Base-by-base conservation (phyloP, 2,329 filamentous ascomycete genomes). In the Coniella vitis region DNA sequence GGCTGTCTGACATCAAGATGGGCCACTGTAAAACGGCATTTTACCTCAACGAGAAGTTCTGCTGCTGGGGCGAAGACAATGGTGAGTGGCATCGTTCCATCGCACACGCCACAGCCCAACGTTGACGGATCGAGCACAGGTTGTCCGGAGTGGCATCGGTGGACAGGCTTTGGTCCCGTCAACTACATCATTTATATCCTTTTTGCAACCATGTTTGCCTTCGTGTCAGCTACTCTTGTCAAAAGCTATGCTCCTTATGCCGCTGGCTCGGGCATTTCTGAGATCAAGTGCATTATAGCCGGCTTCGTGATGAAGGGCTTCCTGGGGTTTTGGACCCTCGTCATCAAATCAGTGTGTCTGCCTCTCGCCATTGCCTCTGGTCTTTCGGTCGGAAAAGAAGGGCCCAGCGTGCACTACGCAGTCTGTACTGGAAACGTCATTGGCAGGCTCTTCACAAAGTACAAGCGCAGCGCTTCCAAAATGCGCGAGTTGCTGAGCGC, bases 271-370 rank as follows among this genome's bases (percentile, higher is more conserved):
- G 93, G 93, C 36, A 98, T 98, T 51, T 96, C 90, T 12, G 93
- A 98, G 70, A 98, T 98, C 75, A 98, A 98, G 68, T 95, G 90
- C 68, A 97, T 98, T 63, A 95, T 98, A 62, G 93, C 91, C 4
- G 93, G 93, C 3, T 98, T 98, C 64, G 88, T 97, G 43, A 98
- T 98, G 93, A 96, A 97, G 68, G 93, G 90, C 0, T 98, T 98
- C 61, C 76, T 98, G 14, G 90, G 91, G 17, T 84, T 85, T 59
- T 90, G 89, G 79, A 97, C 93, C 4, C 73, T 98, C 29, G 66
- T 93, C 52, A 97, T 98, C 70, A 98, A 98, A 69, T 95, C 90
- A 0, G 80, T 97, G 48, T 87, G 86, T 20, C 72, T 98, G 41
- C 93, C 93, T 1, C 73, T 98, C 38, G 87, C 91, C 38, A 98